Conservation (phyloP, 2,329 filamentous ascomycete species). For the Diaporthe nobilis region DNA sequence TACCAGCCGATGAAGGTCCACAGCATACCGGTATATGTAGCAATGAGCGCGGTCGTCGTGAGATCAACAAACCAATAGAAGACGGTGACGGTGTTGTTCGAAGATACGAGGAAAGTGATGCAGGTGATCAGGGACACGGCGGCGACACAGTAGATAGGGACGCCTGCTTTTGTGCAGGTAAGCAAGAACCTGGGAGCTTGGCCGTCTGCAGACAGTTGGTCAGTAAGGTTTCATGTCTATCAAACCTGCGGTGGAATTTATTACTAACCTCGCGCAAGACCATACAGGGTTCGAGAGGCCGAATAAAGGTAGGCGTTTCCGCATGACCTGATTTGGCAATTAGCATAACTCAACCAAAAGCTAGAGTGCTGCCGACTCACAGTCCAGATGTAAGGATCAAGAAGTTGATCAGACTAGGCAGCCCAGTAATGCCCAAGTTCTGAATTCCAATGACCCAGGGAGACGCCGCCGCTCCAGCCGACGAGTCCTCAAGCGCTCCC, state of each 20-base stretch:
- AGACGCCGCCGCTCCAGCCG: slow-evolving; percentile 49
- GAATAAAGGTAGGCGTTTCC: slow-evolving; percentile 28
- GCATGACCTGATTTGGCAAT: background rate
- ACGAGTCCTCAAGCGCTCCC: slow-evolving; percentile 43
- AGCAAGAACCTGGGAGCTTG: slow-evolving; percentile 58
- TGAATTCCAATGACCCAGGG: slow-evolving; percentile 71
- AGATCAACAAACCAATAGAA: slow-evolving; percentile 51
- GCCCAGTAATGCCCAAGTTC: slow-evolving; percentile 70
- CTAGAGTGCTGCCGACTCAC: background rate
- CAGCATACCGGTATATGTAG: slow-evolving; percentile 59
- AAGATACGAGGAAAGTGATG: slow-evolving; percentile 52
- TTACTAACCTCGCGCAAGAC: slow-evolving; percentile 16
- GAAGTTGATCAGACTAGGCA: slow-evolving; percentile 77
- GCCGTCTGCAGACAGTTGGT: slow-evolving; percentile 50
- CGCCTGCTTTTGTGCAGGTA: slow-evolving; percentile 56
- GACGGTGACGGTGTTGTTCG: slow-evolving; percentile 50
- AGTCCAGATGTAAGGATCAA: slow-evolving; percentile 65
- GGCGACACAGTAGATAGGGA: slow-evolving; percentile 54
- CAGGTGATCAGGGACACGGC: slow-evolving; percentile 48
- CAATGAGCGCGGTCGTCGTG: slow-evolving; percentile 54
- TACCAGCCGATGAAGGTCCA: slow-evolving; percentile 60
- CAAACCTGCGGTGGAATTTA: too few relatives aligned
- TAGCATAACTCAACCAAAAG: background rate
- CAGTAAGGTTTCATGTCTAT: background rate
- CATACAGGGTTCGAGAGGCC: slow-evolving; percentile 9